phyloP scores from a whole-genome alignment of 2,329 filamentous ascomycete species.

The Endothia cerciana region DNA sequence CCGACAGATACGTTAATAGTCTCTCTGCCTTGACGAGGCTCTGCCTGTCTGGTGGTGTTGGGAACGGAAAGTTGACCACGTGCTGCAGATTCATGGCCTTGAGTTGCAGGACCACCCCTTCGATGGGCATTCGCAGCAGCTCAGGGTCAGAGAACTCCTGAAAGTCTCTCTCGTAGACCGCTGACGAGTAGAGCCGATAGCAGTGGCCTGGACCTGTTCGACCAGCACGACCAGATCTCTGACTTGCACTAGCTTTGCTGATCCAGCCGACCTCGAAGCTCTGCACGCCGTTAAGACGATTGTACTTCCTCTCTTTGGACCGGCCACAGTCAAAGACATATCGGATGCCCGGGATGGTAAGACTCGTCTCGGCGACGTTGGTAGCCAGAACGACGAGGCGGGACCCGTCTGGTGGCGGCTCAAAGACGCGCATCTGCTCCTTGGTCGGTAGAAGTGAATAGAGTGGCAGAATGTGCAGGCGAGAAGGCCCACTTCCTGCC shows the following conservation, averaged over 20 bases:
- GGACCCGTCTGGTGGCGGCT: constrained; percentile 78
- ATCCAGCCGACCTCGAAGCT: constrained; percentile 97
- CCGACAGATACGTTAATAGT: constrained; percentile 82
- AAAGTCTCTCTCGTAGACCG: constrained; percentile 90
- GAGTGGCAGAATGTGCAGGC: constrained; percentile 87
- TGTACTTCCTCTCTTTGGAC: constrained; percentile 89
- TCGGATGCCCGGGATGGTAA: constrained; percentile 92
- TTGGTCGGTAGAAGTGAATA: constrained; percentile 91
- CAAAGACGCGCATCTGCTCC: constrained; percentile 90
- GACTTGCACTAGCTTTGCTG: constrained; percentile 92
- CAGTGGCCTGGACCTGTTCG: constrained; percentile 96
- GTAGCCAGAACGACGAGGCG: constrained; percentile 89
- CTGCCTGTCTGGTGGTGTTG: constrained; percentile 79
- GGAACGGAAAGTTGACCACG: constrained; percentile 93
- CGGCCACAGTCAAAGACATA: constrained; percentile 96
- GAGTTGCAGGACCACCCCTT: constrained; percentile 88
- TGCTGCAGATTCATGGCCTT: constrained; percentile 93
- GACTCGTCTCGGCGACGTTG: constrained; percentile 94
- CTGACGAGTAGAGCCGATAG: constrained; percentile 92
- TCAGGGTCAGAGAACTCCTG: constrained; percentile 85
- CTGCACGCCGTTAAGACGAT: constrained; percentile 87
- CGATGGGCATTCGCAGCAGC: constrained; percentile 87
- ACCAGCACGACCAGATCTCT: constrained; percentile 90
- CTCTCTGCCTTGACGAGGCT: constrained; percentile 84
- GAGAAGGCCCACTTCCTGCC: constrained; percentile 63